Base-by-base conservation (phyloP, 768 basidiomycete genomes). In the Mycena crocata region DNA sequence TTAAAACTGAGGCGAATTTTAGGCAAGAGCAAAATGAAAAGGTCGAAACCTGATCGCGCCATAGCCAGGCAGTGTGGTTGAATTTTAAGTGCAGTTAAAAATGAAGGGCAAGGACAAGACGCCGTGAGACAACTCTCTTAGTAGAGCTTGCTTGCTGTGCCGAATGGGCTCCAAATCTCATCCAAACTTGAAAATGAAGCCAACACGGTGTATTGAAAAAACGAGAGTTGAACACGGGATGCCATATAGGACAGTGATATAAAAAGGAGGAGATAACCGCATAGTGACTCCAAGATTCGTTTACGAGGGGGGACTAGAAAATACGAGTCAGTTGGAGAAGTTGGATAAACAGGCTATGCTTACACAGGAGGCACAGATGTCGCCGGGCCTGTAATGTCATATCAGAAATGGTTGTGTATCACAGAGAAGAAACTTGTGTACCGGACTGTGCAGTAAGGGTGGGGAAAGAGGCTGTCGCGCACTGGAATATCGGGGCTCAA, bases 381-480 rank as follows among this genome's bases (percentile, higher is more conserved):
- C 35, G 60, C 72, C 60, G 79, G 75, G 30, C 65, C 65, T 66
- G 31, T 46, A 23, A 42, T 42, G 14, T 14, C 30, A n/a, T 19
- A 23, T 44, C 28, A 39, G 28, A 50, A 13, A 2, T 28, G 9
- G 26, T 26, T 44, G 28, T 21, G 21, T 30, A 51, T 30, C 3
- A n/a, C 49, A 35, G 23, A 24, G n/a, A 46, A 46, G 7, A 12
- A 26, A 7, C 12, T 23, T 45, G 40, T 40, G 5, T 37, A 51
- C 80, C 80, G 28, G 78, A 75, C 52, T 74, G 65, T 28, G 77
- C 73, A 42, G 72, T 56, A 44, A 81, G 75, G 14, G 70, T 73
- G 19, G 81, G 82, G 77, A 82, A 84, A 5, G 79, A 64, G 45
- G 77, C 62, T 19, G 63, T 70, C 26, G 76, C 75, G 66, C 79